These are phyloP conservation scores for Zangia roseola DNA, from an alignment of 768 basidiomycete genomes.

Conservation along the genomic window DNA sequence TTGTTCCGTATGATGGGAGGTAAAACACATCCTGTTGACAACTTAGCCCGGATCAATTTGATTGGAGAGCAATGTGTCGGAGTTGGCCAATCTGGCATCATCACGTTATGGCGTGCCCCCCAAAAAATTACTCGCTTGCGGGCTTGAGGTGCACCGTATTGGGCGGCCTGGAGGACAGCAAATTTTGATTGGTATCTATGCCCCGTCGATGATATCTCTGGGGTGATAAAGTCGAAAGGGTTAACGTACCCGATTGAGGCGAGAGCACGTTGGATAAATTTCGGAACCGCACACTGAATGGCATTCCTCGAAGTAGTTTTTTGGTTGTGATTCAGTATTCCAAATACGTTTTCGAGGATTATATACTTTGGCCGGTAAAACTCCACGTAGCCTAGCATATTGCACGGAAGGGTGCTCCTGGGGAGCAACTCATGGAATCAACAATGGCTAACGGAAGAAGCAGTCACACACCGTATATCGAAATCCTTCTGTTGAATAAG, in stretches of 20 bases:
- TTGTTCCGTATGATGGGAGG: conserved; percentile 45
- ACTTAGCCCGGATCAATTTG: conserved; percentile 31
- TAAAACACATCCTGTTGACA: conserved; percentile 46
- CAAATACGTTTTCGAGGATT: conserved; percentile 71
- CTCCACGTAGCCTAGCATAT: conserved; percentile 71
- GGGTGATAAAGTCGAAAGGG: background rate
- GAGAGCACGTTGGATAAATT: conserved; percentile 60
- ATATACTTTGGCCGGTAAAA: conserved; percentile 61
- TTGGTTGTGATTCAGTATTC: conserved; percentile 53
- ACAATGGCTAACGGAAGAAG: background rate
- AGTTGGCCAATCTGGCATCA: conserved; percentile 60
- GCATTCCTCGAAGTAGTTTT: conserved; percentile 36
- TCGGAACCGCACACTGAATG: conserved; percentile 58
- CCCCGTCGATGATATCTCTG: background rate
- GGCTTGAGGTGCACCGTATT: conserved; percentile 72
- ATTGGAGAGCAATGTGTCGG: conserved; percentile 55
- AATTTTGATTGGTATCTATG: conserved; percentile 59
- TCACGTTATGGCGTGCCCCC: conserved; percentile 56
- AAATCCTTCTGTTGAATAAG: conserved; percentile 44
- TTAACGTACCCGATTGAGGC: conserved; percentile 60
- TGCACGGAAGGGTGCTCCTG: conserved; percentile 63
- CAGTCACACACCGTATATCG: conserved; percentile 50
- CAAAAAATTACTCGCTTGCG: conserved; percentile 68
- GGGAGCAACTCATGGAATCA: background rate
- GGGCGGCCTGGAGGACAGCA: conserved; percentile 65